Conservation (phyloP, 331 rosid genomes). For the Quercus lobata region DNA sequence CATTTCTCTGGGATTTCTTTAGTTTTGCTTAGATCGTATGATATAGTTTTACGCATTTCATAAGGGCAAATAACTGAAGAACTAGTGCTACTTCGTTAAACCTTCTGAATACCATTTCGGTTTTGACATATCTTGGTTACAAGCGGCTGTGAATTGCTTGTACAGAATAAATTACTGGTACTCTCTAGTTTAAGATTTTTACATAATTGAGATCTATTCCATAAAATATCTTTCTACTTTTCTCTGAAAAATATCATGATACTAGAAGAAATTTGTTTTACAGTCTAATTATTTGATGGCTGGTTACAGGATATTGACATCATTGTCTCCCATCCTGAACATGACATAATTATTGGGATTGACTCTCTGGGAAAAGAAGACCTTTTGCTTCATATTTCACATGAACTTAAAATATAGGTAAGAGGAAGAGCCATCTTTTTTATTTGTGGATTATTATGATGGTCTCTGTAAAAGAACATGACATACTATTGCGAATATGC, state of each 20-base stretch:
- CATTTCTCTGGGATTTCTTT: not conserved
- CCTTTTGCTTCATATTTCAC: constrained; percentile 53
- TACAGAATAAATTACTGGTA: not conserved
- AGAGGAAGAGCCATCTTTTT: not conserved
- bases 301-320: constrained; percentile 52
- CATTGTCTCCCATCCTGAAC: constrained; percentile 60
- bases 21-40: not conserved
- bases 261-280: not conserved
- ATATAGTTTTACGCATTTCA: not conserved
- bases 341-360: constrained; percentile 63
- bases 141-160: too few species aligned
- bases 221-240: not conserved
- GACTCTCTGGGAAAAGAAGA: constrained; percentile 74
- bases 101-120: not conserved
- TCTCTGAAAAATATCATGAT: not conserved
- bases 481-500: not conserved
- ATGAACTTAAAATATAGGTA: constrained; percentile 55
- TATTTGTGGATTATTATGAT: not conserved
- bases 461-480: not conserved
- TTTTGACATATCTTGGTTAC: too few species aligned
- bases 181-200: not conserved
- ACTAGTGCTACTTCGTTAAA: not conserved
- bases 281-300: constrained; percentile 1
- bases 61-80: not conserved
- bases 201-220: not conserved